Base-by-base conservation (phyloP, 2,329 filamentous ascomycete genomes). In the Aspergillus sp. region DNA sequence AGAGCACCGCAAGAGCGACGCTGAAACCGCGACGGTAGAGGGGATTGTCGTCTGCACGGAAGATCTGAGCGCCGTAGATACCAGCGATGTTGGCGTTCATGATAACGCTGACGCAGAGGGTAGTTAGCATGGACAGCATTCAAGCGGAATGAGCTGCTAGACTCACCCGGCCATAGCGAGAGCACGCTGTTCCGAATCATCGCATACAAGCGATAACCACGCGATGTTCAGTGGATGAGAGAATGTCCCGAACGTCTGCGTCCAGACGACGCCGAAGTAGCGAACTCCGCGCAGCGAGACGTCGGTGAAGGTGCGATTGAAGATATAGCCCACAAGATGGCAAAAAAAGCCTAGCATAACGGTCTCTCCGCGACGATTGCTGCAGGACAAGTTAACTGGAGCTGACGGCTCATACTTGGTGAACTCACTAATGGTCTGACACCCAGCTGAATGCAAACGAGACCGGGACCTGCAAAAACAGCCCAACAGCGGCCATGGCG, bases 41-140 rank as follows among this genome's bases (percentile, higher is more conserved):
- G 71, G 21, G 64, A 43, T 56, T 57, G 37, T 63, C 58, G 12
- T 56, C 55, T 0, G 65, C 63, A 14, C 68, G 80, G 76, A 86
- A 86, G 59, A 86, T 81, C 66, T 86, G 84, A 0, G 82, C 82
- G 3, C 84, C 84, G 55, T 84, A 84, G 52, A 87, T 86, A 21
- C 83, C 84, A 0, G 84, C 83, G 24, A 82, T 82, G 62, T 87
- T 87, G 48, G 83, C 84, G 19, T 81, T 80, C 84, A 86, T 86
- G 58, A 86, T 84, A 52, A 85, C 68, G 49, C 70, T 72, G n/a
- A 39, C 3, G 17, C 1, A 3, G 17, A 4, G 21, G 33, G 39
- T 9, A 55, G 35, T 15, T 31, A 31, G 27, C 27, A 31, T 31
- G 8, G 27, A 21, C 9, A 17, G 52, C 12, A n/a, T 14, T 37